Base-by-base conservation (phyloP, 768 basidiomycete genomes). In the Pleurotus giganteus region DNA sequence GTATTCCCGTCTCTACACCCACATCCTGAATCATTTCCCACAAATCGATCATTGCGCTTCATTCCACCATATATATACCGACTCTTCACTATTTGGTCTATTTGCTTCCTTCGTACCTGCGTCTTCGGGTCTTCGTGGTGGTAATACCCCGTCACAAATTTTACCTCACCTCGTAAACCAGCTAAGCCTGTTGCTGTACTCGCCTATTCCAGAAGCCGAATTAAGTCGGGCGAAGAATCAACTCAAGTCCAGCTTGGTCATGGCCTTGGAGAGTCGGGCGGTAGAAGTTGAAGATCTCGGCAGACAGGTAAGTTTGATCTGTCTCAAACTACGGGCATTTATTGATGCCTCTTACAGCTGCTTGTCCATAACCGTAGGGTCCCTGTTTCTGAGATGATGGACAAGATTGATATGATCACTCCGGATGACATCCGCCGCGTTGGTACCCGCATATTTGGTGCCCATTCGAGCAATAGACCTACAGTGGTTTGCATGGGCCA, bases 21-120 rank as follows among this genome's bases (percentile, higher is more conserved):
- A 94, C 66, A 93, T 98, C 63, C 85, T 98, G 55, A 98, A 98
- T 69, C 89, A 91, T 65, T 91, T 94, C 74, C 83, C 93, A 47
- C 86, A 91, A 65, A 82, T 98, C 63, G 96, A 98, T 69, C 92
- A 94, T 69, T 98, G 95, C 69, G 88, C 91, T 7, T 88, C 92
- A 17, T 98, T 97, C 86, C 94, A 98, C 68, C 96, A 98, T 71
- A 94, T 95, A 66, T 98, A 98, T 71, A 85, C 86, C 54, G 95
- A 98, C 68, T 91, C 92, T 0, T 93, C 93, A 3, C 77, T 98
- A 4, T 97, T 98, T 68, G 96, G 95, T 2, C 77, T 98, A 32
- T 89, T 90, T 63, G 93, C 92, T 1, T 85, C 90, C 21, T 93
- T 95, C 68, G 73, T 88, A 8, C 90, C 90, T 34, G 77, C 80